Evolutionary conservation across 139 green algal genomes (phyloP), one percentile per base, ranked within the genome.

Genomic region (Chlamydomonas incerta): DNA sequence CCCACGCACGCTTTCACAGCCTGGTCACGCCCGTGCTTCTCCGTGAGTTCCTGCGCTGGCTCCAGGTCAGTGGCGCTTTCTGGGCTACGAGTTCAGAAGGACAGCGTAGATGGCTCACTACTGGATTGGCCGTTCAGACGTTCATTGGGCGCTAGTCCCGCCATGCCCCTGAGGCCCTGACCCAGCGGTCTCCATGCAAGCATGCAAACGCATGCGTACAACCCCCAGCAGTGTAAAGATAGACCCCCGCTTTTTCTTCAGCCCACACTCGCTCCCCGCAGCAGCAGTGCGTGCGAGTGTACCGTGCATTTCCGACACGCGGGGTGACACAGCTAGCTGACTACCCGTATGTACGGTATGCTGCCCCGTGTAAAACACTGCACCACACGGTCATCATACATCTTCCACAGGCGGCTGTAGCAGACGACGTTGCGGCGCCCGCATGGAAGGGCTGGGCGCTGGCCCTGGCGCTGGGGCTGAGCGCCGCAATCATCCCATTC

Each of bases 31-130:
- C 94, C 11, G 55, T 97, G 31, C 68, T 94, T 15, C 86, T 96
- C 82, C 87, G 93, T 5, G 65, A 91, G 73, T 91, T 96, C 26
- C 73, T 97, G 33, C n/a, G 46, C 11, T 96, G 92, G 93, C 68
- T 97, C 17, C 66, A 79, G 17, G 81, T 60, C 50, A 57, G 14
- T 65, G 17, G 57, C 15, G 3, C 57, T 8, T 65, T 72, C n/a
- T 55, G 81, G 18, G 68, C 24, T 15, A 60, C 81, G 62, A 14
- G 11, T 14, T 20, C 10, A 57, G 50, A 14, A 10, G 4, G 57
- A 29, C 57, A 65, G 57, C 20, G 4, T 14, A 28, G 17, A 18
- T 4, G 20, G 15, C 57, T 65, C 4, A 18, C 15, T 58, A 18
- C 17, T 29, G 24, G 24, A 14, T 21, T 65, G 57, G 57, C 15